Percentiles rank a stretch among this genome's conserved stretches.
phyloP scores from a whole-genome alignment of 2,329 filamentous ascomycete genomes.

The Teratosphaeria gauchensis region DNA sequence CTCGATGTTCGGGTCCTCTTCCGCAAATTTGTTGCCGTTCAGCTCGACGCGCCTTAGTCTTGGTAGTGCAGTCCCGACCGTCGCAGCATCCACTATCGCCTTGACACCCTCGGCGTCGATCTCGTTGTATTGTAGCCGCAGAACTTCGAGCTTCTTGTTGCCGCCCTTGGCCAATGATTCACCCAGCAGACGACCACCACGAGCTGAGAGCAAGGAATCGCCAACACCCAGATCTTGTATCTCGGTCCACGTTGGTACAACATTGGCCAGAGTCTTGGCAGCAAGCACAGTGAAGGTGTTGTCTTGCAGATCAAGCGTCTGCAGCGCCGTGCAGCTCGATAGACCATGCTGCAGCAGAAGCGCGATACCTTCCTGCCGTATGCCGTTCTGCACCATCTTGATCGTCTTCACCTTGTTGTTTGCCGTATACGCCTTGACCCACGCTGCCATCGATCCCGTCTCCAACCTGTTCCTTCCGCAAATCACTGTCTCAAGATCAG shows the following conservation, averaged over 20 bases:
- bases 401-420: constrained; percentile 72
- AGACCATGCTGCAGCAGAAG: constrained; percentile 72
- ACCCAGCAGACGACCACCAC: constrained; percentile 66
- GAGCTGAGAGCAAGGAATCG: constrained; percentile 72
- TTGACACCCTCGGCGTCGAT: constrained; percentile 70
- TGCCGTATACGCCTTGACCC: constrained; percentile 78
- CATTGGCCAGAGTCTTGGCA: constrained; percentile 66
- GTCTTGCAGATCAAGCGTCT: constrained; percentile 84
- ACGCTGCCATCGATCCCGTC: constrained; percentile 91
- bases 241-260: constrained; percentile 62
- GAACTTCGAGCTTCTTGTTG: constrained; percentile 68
- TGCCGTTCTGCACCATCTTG: constrained; percentile 98
- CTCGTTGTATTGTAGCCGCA: constrained; percentile 90
- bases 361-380: constrained; percentile 84
- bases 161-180: constrained; percentile 62
- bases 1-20: constrained; percentile 67
- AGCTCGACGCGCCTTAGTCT: constrained; percentile 77
- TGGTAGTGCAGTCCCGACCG: constrained; percentile 51
- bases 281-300: constrained; percentile 88
- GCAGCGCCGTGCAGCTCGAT: constrained; percentile 56
- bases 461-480: constrained; percentile 94
- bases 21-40: constrained; percentile 90
- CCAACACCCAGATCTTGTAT: constrained; percentile 79
- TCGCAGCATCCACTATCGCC: constrained; percentile 58
- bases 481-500: constrained; percentile 87